These are phyloP conservation scores for Epichloe elymi DNA, from an alignment of 2,329 filamentous ascomycete species.

Conservation along the genomic window DNA sequence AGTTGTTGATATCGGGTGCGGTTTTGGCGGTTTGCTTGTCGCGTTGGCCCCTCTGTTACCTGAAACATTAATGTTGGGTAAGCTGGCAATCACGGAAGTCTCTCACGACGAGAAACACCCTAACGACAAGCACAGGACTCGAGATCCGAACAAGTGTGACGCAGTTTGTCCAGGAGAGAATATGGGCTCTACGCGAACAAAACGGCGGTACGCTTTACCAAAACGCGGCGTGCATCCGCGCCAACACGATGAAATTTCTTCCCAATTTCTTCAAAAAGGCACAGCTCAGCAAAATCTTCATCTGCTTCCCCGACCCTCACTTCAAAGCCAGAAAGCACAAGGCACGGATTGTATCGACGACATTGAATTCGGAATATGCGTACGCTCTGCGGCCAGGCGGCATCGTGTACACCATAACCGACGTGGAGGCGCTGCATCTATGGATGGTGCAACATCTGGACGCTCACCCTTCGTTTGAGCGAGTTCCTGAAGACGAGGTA, in stretches of 20 bases:
- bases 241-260: conserved; percentile 99
- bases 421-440: conserved; percentile 82
- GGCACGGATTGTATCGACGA: conserved; percentile 80
- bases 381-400: conserved; percentile 75
- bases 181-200: conserved; percentile 65
- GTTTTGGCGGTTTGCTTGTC: conserved; percentile 83
- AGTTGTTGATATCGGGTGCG: conserved; percentile 92
- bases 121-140: conserved; percentile 44
- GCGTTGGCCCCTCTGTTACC: conserved; percentile 73
- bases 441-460: conserved; percentile 90
- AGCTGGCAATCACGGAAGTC: conserved; percentile 14
- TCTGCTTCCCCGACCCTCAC: conserved; percentile 96
- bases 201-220: conserved; percentile 50
- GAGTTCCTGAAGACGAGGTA: conserved; percentile 54
- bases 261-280: conserved; percentile 83
- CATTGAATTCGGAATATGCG: conserved; percentile 85
- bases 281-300: conserved; percentile 83
- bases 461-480: conserved; percentile 64
- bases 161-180: conserved; percentile 79
- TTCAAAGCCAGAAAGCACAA: conserved; percentile 98
- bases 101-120: not conserved
- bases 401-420: conserved; percentile 89
- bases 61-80: conserved; percentile 70
- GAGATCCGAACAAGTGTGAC: conserved; percentile 88
- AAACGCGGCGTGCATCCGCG: conserved; percentile 78